Evolutionary conservation across 768 basidiomycete genomes (phyloP).

Genomic region (Xanthoconium stramineum): DNA sequence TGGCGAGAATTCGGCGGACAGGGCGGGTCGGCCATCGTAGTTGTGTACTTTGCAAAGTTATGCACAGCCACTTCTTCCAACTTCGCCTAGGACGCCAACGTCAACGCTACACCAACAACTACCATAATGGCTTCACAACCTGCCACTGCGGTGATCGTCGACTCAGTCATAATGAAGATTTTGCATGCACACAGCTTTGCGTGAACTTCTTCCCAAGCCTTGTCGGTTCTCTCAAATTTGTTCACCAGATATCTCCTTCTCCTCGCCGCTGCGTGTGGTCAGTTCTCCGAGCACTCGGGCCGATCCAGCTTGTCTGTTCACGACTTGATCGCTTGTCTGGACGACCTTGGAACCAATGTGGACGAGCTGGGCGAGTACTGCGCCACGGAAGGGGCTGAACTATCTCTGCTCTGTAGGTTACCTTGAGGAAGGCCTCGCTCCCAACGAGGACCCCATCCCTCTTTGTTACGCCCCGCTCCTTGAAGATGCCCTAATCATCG

Average conservation of each 20-base stretch:
- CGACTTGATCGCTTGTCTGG: conserved; percentile 65
- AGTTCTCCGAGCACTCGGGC: conserved; percentile 76
- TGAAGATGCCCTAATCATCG: conserved; percentile 14
- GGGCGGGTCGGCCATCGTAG: neutral
- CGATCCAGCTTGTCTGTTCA: conserved; percentile 51
- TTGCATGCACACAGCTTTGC: conserved; percentile 78
- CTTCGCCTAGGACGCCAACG: too few species aligned
- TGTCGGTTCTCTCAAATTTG: conserved; percentile 68
- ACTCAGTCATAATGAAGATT: conserved; percentile 63
- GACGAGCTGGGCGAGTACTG: conserved; percentile 70
- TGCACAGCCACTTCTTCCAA: conserved; percentile 5
- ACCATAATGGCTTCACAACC: conserved; percentile 33
- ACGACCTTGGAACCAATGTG: conserved; percentile 69
- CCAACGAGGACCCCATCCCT: conserved; percentile 53
- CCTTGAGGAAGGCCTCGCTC: conserved; percentile 55
- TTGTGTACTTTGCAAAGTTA: neutral
- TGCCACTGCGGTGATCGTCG: conserved; percentile 58
- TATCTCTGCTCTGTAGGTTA: conserved; percentile 53
- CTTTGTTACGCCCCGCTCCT: conserved; percentile 44
- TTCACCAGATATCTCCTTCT: conserved; percentile 71
- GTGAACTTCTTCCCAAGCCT: conserved; percentile 70
- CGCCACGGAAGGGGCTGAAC: conserved; percentile 62
- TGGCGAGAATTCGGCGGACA: conserved; percentile 18
- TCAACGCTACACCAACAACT: too few species aligned
- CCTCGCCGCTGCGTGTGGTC: conserved; percentile 62